Base-by-base conservation (phyloP, 306 rosid genomes). In the Albizia julibrissin region DNA sequence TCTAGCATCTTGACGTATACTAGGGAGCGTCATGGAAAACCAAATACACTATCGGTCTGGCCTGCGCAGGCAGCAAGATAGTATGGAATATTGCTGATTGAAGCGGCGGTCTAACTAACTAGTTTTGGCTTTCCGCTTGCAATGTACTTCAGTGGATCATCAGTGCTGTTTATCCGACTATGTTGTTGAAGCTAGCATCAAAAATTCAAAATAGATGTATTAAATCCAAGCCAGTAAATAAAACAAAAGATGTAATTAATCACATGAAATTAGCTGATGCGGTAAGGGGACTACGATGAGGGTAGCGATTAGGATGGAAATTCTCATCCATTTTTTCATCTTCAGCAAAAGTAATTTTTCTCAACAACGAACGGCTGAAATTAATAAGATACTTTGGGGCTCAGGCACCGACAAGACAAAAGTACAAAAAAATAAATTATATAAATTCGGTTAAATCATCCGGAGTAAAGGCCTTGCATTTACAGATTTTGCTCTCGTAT, bases 401-500 rank as follows among this genome's bases (percentile, higher is more conserved):
- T 2, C 46, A 26, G 31, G 37, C n/a, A 72, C 39, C 8, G 5
- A 42, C 2, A 21, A 72, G 13, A 52, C 11, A 19, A 62, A n/a
- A 15, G 18, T 44, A 24, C 1, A 6, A 40, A 39, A 7, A 73
- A 40, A 39, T n/a, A 31, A 64, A 29, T 34, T 1, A 19, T 37
- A 69, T 61, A 54, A 42, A 40, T 72, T 39, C 62, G 34, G 31
- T 43, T 82, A 18, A 78, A 79, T 56, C 27, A 79, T 74, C 70
- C 70, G 76, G n/a, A 18, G 50, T 42, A 6, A 22, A 22, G 44
- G 72, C 61, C 75, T 29, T 71, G 18, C 66, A 75, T 82, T 82
- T 79, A 70, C 86, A 79, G 67, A 59, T 59, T 44, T 44, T 54
- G 79, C 62, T 61, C 76, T 74, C 66, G 79, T 26, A 58, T 24